Conservation (phyloP, 495 filamentous ascomycete species). For the Physcia stellaris region DNA sequence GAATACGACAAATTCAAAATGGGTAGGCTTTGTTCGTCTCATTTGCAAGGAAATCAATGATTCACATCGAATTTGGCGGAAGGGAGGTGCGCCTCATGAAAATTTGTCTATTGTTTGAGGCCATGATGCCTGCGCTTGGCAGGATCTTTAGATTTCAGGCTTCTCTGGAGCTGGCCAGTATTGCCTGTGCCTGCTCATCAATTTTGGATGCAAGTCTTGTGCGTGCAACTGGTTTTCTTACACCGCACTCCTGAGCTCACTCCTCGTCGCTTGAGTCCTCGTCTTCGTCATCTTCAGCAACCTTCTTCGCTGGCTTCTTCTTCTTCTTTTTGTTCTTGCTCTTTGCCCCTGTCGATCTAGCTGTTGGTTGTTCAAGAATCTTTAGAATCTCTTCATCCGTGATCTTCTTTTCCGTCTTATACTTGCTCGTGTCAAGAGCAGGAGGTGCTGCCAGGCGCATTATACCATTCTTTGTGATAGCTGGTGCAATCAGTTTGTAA, state of each 20-base stretch:
- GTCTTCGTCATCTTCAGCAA: conserved; percentile 33
- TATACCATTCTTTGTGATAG: conserved; percentile 95
- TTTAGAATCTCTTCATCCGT: conserved; percentile 86
- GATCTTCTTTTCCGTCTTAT: conserved; percentile 95
- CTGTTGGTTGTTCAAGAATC: conserved; percentile 76
- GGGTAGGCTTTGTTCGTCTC: too few relatives aligned
- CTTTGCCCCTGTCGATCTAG: conserved; percentile 60
- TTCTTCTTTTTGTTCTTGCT: conserved; percentile 76
- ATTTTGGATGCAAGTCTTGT: too few relatives aligned
- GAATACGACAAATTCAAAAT: too few relatives aligned
- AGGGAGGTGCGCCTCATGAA: too few relatives aligned
- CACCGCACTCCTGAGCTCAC: conserved; percentile 22
- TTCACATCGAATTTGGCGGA: too few relatives aligned
- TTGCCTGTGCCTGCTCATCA: too few relatives aligned
- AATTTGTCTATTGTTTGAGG: too few relatives aligned
- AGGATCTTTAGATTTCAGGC: too few relatives aligned
- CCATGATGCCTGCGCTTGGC: too few relatives aligned
- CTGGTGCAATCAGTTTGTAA: conserved; percentile 29
- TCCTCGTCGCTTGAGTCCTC: conserved; percentile 46
- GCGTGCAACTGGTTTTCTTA: not conserved
- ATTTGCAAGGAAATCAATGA: too few relatives aligned
- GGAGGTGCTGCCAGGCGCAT: conserved; percentile 68
- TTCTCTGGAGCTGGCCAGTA: too few relatives aligned
- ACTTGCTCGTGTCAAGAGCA: conserved; percentile 55
- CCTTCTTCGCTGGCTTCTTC: conserved; percentile 72